phyloP scores from a whole-genome alignment of 805 yeast species.

The Grigorovia humatica region DNA sequence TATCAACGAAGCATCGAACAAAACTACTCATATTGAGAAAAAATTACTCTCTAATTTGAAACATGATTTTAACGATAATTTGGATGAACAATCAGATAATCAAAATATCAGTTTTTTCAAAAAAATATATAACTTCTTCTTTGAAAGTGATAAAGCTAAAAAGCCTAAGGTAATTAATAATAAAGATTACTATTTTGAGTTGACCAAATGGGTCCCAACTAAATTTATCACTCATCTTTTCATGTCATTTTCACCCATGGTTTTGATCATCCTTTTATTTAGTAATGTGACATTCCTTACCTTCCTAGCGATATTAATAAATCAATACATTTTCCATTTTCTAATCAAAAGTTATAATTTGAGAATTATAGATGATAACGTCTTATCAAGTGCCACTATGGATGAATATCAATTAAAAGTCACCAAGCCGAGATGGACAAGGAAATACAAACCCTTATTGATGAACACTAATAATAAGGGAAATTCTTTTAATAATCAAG shows the following conservation, averaged over 20 bases:
- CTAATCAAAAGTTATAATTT: slow-evolving; percentile 36
- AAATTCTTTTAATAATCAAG: slow-evolving; percentile 26
- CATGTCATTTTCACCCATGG: slow-evolving; percentile 51
- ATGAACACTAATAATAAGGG: slow-evolving; percentile 53
- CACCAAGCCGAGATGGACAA: slow-evolving; percentile 47
- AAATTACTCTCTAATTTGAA: background rate
- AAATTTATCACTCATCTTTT: slow-evolving; percentile 42
- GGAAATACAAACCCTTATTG: slow-evolving; percentile 29
- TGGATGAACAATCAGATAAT: slow-evolving; percentile 13
- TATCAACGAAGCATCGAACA: background rate
- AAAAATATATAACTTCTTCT: slow-evolving; percentile 13
- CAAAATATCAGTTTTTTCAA: slow-evolving; percentile 15
- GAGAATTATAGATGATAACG: slow-evolving; percentile 46
- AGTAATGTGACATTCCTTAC: slow-evolving; percentile 29
- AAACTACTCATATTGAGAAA: background rate
- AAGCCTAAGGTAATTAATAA: slow-evolving; percentile 1
- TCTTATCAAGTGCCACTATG: slow-evolving; percentile 48
- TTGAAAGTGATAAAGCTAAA: slow-evolving; percentile 4
- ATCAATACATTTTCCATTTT: slow-evolving; percentile 32
- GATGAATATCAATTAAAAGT: slow-evolving; percentile 54
- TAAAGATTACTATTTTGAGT: slow-evolving; percentile 39
- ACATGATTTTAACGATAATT: slow-evolving; percentile 5
- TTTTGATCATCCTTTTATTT: slow-evolving; percentile 33
- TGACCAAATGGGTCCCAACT: slow-evolving; percentile 60
- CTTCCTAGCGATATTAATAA: slow-evolving; percentile 27